These are phyloP conservation scores for Apium graveolens DNA, from an alignment of 129 eudicot species.

Conservation along the genomic window DNA sequence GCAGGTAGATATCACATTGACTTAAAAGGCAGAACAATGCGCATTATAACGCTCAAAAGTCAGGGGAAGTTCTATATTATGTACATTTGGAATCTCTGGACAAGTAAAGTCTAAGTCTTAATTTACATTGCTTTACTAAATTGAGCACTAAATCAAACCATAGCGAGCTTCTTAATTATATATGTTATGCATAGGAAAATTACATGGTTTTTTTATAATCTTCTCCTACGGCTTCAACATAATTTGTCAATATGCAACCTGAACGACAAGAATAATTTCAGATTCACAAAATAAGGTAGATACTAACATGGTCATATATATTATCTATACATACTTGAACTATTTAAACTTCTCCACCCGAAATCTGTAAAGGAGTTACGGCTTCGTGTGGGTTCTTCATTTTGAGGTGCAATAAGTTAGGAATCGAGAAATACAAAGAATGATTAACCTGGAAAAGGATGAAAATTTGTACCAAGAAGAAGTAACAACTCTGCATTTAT, in stretches of 20 bases:
- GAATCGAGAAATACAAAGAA: not conserved
- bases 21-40: too few relatives aligned
- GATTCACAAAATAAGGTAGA: not conserved
- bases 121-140: too few relatives aligned
- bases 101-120: too few relatives aligned
- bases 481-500: too few relatives aligned
- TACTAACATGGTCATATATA: not conserved
- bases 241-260: constrained; percentile 34
- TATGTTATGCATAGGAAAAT: constrained; percentile 8
- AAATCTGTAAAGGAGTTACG: constrained; percentile 86
- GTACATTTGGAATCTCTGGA: too few relatives aligned
- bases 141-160: too few relatives aligned
- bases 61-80: too few relatives aligned
- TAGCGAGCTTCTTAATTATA: too few relatives aligned
- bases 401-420: constrained; percentile 17
- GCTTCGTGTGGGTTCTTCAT: constrained; percentile 81
- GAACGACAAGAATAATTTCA: not conserved
- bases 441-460: not conserved
- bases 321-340: constrained; percentile 54
- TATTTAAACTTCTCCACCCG: constrained; percentile 96
- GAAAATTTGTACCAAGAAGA: too few relatives aligned
- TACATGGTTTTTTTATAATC: constrained; percentile 82
- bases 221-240: constrained; percentile 95
- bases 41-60: too few relatives aligned
- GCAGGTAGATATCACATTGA: too few relatives aligned